Evolutionary conservation across 768 basidiomycete genomes (phyloP), one percentile per base, ranked within the genome.

Genomic region (Phaeolepiota aurea): DNA sequence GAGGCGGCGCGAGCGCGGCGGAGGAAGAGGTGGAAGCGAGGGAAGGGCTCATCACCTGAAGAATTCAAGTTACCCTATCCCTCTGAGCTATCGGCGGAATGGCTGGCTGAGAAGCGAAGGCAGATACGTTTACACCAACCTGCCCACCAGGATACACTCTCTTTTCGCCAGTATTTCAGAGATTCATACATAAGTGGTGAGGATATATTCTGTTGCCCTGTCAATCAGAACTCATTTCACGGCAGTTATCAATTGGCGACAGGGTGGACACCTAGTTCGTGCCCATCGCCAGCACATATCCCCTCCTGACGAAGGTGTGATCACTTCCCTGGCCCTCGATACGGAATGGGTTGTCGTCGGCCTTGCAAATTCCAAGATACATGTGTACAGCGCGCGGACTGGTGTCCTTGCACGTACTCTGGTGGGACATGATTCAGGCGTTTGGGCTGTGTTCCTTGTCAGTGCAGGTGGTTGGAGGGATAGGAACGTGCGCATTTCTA

Each of bases 401-500:
- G 93, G 93, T 0, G 74, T 82, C 1, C 75, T 87, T 37, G 72
- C 74, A 31, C 72, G 84, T 38, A 87, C 87, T 0, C 74, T 98
- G 1, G 68, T 76, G 5, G 93, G 93, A 0, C 93, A 96, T 57
- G 80, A 83, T 12, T 63, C 72, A 15, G 93, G 93, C n/a, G 92
- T 96, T 1, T 97, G 93, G 93, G 83, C 86, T 11, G 77, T 96
- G 11, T 77, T 81, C 40, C 71, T 97, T 19, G 77, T 93, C 37
- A 74, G 74, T 18, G 70, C 74, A 31, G 80, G 82, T n/a, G 82
- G 80, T 15, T 47, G 40, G 40, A 40, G n/a, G 25, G 23, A 10
- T n/a, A n/a, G n/a, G n/a, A n/a, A n/a, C n/a, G n/a, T n/a, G n/a
- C n/a, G n/a, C n/a, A 20, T 38, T 20, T 12, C 25, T 20, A 37